phyloP scores from a whole-genome alignment of 2,329 filamentous ascomycete genomes.

The Lachnellula occidentalis region DNA sequence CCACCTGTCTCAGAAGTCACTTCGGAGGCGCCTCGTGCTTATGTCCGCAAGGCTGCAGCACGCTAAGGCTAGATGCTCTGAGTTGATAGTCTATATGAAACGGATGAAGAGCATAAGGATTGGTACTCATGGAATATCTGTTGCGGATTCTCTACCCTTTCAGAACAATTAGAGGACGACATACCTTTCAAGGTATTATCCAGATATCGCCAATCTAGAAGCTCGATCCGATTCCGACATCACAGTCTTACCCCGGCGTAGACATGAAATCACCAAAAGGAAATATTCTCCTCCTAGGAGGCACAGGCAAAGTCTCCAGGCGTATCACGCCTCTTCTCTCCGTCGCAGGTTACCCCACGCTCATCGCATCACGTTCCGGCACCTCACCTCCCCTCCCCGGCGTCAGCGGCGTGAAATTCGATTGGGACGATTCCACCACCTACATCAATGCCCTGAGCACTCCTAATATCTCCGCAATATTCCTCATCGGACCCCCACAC shows the following conservation, averaged over 20 bases:
- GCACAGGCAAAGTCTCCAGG: slow-evolving; percentile 41
- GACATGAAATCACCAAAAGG: slow-evolving; percentile 5
- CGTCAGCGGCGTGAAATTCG: slow-evolving; percentile 33
- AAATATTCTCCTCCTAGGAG: slow-evolving; percentile 39
- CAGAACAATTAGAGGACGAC: background rate
- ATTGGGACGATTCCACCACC: slow-evolving; percentile 41
- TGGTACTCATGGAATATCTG: no score
- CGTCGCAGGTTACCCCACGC: slow-evolving; percentile 24
- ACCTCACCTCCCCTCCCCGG: slow-evolving; percentile 19
- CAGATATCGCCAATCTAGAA: background rate
- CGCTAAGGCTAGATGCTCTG: background rate
- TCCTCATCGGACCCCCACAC: slow-evolving; percentile 36
- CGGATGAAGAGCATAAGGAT: background rate
- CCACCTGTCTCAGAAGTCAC: background rate
- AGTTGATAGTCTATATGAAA: background rate
- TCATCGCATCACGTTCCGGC: slow-evolving; percentile 37
- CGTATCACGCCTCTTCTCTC: slow-evolving; percentile 35
- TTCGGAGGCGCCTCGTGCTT: background rate
- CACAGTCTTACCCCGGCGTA: background rate
- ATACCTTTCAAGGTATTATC: background rate
- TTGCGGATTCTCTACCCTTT: no score
- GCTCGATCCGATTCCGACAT: background rate
- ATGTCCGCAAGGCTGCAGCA: slow-evolving; percentile 2
- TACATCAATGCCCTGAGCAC: slow-evolving; percentile 33
- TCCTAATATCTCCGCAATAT: slow-evolving; percentile 33